Conservation (phyloP, 2,329 filamentous ascomycete species). For the Colletotrichum sp. region DNA sequence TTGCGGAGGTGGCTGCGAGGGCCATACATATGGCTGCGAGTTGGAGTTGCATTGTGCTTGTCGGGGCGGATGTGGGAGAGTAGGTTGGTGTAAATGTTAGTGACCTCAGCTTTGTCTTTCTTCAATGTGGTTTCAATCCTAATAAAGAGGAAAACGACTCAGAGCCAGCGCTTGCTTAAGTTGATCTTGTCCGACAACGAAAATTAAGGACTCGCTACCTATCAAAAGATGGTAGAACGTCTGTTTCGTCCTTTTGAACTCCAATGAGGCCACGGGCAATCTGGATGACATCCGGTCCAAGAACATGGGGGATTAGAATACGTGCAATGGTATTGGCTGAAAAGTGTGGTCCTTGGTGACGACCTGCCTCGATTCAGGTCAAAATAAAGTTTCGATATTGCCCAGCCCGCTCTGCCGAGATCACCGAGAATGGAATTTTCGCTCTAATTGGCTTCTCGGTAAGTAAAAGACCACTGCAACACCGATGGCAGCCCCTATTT, state of each 20-base stretch:
- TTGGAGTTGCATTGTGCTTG: background rate
- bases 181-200: background rate
- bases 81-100: background rate
- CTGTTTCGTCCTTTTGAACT: background rate
- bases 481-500: background rate
- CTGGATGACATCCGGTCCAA: background rate
- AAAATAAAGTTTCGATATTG: background rate
- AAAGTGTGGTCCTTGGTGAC: background rate
- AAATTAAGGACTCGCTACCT: background rate
- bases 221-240: background rate
- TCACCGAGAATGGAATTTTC: background rate
- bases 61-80: background rate
- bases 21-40: background rate
- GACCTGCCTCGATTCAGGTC: background rate
- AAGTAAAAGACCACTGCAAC: background rate
- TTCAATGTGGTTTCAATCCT: too few relatives aligned
- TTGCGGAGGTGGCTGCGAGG: background rate
- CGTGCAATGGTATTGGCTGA: background rate
- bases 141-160: too few relatives aligned
- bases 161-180: too few relatives aligned
- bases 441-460: background rate
- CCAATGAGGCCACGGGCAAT: background rate
- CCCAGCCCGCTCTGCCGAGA: background rate
- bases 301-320: background rate
- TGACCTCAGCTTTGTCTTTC: too few relatives aligned